phyloP scores from a whole-genome alignment of 352 stramenopile genomes.

The Globisporangium spinosum region DNA sequence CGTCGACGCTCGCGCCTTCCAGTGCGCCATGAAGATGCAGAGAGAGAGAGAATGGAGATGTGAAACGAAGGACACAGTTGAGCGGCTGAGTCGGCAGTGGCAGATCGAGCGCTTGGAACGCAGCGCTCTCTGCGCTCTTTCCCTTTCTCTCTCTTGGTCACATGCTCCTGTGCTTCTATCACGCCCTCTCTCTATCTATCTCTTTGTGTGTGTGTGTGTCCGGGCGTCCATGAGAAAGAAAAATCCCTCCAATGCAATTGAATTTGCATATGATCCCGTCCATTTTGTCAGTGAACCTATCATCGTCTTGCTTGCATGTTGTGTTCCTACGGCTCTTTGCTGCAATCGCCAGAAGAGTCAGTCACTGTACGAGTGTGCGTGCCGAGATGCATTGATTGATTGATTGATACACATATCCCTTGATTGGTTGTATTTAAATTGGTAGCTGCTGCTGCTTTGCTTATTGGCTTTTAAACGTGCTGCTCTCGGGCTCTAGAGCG shows the following conservation, averaged over 20 bases:
- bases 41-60: neutral
- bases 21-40: neutral
- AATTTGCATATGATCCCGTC: slow-evolving; percentile 10
- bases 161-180: neutral
- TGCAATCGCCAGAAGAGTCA: neutral
- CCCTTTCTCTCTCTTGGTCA: neutral
- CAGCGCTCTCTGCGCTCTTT: slow-evolving; percentile 2
- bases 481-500: slow-evolving; percentile 1
- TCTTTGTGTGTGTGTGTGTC: slow-evolving; percentile 1
- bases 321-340: neutral
- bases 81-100: neutral
- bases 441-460: neutral
- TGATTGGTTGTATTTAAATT: slow-evolving; percentile 1
- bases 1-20: neutral
- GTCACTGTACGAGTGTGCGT: neutral
- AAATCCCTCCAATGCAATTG: neutral
- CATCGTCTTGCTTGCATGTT: neutral
- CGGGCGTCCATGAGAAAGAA: slow-evolving; percentile 12
- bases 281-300: neutral
- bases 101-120: slow-evolving; percentile 8
- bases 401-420: neutral
- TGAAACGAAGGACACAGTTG: neutral
- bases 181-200: neutral
- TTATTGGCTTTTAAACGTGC: neutral
- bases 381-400: neutral